These are phyloP conservation scores for Kwoniella botswanensis DNA, from an alignment of 768 basidiomycete genomes.

Conservation along the genomic window DNA sequence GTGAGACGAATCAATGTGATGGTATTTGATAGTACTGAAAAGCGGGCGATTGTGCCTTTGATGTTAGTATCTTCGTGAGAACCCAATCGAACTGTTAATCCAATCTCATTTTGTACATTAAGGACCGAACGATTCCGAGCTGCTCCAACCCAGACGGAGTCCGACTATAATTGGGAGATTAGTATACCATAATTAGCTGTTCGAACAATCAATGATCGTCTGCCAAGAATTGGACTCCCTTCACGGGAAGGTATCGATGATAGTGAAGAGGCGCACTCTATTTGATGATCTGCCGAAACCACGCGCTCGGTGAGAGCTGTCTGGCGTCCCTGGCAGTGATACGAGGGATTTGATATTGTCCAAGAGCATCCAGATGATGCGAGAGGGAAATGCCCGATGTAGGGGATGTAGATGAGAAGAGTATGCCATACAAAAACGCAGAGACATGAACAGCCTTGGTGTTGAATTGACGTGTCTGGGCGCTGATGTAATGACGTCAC, in stretches of 20 bases:
- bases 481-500: slow-evolving; percentile 11
- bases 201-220: neutral
- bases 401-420: too few relatives aligned
- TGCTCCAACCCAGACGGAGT: neutral
- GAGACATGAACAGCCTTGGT: neutral
- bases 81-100: neutral
- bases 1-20: neutral
- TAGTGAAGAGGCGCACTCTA: neutral
- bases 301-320: too few relatives aligned
- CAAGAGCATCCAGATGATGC: too few relatives aligned
- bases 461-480: neutral
- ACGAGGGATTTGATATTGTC: too few relatives aligned
- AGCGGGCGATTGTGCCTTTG: neutral
- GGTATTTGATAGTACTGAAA: neutral
- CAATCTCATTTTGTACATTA: neutral
- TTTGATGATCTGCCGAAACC: neutral
- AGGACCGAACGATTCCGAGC: too few relatives aligned
- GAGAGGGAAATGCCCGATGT: too few relatives aligned
- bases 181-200: neutral
- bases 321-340: too few relatives aligned
- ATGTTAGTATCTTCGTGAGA: neutral
- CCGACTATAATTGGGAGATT: neutral
- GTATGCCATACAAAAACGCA: too few relatives aligned
- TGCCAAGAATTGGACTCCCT: neutral
- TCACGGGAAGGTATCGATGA: neutral